Conservation (phyloP, 2,329 filamentous ascomycete species). For the Penicillium sp. region DNA sequence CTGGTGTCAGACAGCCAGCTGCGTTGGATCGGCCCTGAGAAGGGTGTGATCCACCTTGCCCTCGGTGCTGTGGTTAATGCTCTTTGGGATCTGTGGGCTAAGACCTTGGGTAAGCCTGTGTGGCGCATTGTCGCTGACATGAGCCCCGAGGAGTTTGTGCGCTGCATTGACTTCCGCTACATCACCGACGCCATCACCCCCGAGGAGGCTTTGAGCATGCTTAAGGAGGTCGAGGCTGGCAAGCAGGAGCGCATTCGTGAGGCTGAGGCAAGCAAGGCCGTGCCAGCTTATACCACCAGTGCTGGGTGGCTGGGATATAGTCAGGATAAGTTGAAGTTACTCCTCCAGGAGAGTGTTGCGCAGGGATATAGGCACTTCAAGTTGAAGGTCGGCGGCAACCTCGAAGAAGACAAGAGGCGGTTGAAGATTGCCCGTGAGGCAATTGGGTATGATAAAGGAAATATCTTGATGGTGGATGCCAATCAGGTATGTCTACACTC, state of each 20-base stretch:
- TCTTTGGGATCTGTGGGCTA: slow-evolving; percentile 94
- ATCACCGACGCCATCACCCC: slow-evolving; percentile 91
- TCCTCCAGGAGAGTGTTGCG: slow-evolving; percentile 70
- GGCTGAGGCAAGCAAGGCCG: slow-evolving; percentile 68
- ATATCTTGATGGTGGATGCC: slow-evolving; percentile 87
- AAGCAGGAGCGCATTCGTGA: slow-evolving; percentile 72
- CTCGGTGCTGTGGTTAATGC: slow-evolving; percentile 87
- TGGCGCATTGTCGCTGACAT: slow-evolving; percentile 90
- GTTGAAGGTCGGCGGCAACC: slow-evolving; percentile 75
- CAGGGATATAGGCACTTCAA: slow-evolving; percentile 86
- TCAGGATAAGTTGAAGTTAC: slow-evolving; percentile 76
- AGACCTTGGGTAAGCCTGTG: slow-evolving; percentile 78
- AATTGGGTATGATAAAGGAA: slow-evolving; percentile 77
- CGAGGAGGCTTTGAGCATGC: slow-evolving; percentile 71
- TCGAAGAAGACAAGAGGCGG: slow-evolving; percentile 69
- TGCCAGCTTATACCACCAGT: slow-evolving; percentile 86
- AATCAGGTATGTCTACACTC: slow-evolving; percentile 62
- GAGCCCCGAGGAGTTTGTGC: slow-evolving; percentile 80
- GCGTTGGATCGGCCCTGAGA: slow-evolving; percentile 91
- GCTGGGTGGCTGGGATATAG: slow-evolving; percentile 91
- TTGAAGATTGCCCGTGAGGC: slow-evolving; percentile 72
- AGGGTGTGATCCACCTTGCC: slow-evolving; percentile 89
- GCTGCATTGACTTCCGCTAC: slow-evolving; percentile 90
- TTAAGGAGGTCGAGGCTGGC: slow-evolving; percentile 62
- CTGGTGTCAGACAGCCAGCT: slow-evolving; percentile 88